These are phyloP conservation scores for Suhomyces faveliae DNA, from an alignment of 805 yeast genomes.

Conservation along the genomic window DNA sequence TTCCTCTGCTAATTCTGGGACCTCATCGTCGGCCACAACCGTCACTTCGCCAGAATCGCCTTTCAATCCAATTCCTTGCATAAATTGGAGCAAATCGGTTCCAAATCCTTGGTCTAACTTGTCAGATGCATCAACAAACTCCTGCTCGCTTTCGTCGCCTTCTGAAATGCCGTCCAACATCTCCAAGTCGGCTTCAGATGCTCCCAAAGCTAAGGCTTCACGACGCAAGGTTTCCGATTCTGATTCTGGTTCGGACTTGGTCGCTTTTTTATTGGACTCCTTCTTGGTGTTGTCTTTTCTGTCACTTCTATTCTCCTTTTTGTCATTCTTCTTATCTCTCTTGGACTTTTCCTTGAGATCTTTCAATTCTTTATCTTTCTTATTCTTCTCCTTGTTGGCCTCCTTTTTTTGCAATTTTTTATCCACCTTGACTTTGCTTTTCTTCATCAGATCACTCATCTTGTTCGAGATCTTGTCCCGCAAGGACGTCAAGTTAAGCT, in stretches of 20 bases:
- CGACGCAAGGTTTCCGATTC: slow-evolving; percentile 36
- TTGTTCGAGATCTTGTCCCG: slow-evolving; percentile 53
- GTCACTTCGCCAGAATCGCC: slow-evolving; percentile 31
- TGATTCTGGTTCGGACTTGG: neutral
- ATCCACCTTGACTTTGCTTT: slow-evolving; percentile 8
- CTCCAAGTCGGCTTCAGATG: slow-evolving; percentile 76
- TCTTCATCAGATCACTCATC: slow-evolving; percentile 12
- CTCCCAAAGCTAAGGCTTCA: slow-evolving; percentile 81
- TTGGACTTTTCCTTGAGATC: slow-evolving; percentile 5
- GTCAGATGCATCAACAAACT: slow-evolving; percentile 42
- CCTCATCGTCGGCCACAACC: slow-evolving; percentile 23
- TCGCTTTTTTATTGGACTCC: neutral
- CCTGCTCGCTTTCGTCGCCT: slow-evolving; percentile 53
- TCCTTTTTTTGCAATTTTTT: slow-evolving; percentile 10
- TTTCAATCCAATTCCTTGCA: slow-evolving; percentile 67
- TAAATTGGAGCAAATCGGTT: slow-evolving; percentile 57
- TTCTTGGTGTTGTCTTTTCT: neutral
- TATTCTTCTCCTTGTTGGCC: slow-evolving; percentile 2
- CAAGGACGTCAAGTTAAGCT: slow-evolving; percentile 53
- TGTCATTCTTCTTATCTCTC: slow-evolving; percentile 2
- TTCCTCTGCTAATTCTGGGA: slow-evolving; percentile 11
- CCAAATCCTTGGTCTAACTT: slow-evolving; percentile 43
- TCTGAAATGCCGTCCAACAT: slow-evolving; percentile 56
- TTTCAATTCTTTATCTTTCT: slow-evolving; percentile 1
- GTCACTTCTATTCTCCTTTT: neutral